Evolutionary conservation across 2,329 filamentous ascomycete genomes (phyloP).

Genomic region (Aulographum hederae): DNA sequence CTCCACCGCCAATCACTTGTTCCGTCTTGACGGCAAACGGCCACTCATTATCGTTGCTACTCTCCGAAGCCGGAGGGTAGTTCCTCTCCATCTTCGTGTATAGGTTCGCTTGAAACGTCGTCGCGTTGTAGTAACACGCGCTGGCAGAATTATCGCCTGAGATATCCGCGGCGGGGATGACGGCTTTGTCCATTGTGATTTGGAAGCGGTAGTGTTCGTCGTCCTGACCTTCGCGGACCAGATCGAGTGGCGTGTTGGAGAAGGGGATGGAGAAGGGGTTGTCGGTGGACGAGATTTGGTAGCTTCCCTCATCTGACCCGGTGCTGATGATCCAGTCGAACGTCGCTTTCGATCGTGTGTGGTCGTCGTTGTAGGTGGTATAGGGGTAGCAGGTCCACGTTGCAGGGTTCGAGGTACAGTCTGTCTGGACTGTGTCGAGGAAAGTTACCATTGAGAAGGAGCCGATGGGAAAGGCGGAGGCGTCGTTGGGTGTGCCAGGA

Average conservation of each 20-base stretch:
- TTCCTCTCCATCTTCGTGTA: constrained; percentile 36
- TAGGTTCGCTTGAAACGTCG: constrained; percentile 36
- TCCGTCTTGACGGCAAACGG: constrained; percentile 39
- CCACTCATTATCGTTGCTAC: constrained; percentile 26
- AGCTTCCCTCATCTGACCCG: constrained; percentile 16
- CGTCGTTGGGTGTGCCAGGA: constrained; percentile 6
- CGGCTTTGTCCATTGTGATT: constrained; percentile 32
- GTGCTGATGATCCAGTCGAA: constrained; percentile 44
- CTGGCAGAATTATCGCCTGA: constrained; percentile 26
- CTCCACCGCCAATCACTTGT: constrained; percentile 30
- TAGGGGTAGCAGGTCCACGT: constrained; percentile 48
- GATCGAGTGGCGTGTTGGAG: constrained; percentile 28
- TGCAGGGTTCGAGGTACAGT: constrained; percentile 37
- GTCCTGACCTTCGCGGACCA: constrained; percentile 27
- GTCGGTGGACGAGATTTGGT: constrained; percentile 35
- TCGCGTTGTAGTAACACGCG: constrained; percentile 40
- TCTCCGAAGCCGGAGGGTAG: constrained; percentile 15
- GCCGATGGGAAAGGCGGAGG: constrained; percentile 36
- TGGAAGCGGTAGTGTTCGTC: constrained; percentile 41
- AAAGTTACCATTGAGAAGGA: constrained; percentile 42
- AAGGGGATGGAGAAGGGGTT: constrained; percentile 40
- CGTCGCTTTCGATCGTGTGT: constrained; percentile 24
- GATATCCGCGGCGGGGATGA: constrained; percentile 28
- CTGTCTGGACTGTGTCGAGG: constrained; percentile 32
- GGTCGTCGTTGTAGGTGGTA: constrained; percentile 25